Evolutionary conservation across 1,284 basidiomycete genomes (phyloP).

Genomic region (Apiotrichum gamsii): DNA sequence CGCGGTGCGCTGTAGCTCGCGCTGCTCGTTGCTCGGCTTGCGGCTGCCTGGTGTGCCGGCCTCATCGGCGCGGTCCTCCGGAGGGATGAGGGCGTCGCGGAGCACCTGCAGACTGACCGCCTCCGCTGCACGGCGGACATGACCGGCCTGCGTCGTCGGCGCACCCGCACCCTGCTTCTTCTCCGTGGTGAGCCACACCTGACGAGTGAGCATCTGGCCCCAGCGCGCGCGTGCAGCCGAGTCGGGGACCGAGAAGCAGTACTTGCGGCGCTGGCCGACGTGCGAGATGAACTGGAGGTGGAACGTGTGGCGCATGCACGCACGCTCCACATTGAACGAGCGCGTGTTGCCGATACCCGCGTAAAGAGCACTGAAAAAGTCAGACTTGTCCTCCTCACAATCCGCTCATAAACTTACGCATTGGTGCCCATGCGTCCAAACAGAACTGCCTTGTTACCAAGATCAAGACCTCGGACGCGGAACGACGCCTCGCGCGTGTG

Average conservation of each 20-base stretch:
- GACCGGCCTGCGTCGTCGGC: slow-evolving; percentile 7
- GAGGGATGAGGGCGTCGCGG: slow-evolving; percentile 66
- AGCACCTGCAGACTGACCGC: slow-evolving; percentile 69
- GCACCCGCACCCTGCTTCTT: slow-evolving; percentile 50
- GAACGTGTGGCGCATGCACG: slow-evolving; percentile 91
- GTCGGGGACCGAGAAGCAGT: slow-evolving; percentile 87
- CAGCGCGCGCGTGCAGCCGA: slow-evolving; percentile 66
- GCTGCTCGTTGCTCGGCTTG: neutral
- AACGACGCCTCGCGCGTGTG: slow-evolving; percentile 72
- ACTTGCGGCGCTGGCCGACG: slow-evolving; percentile 63
- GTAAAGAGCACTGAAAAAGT: slow-evolving; percentile 57
- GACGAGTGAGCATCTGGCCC: slow-evolving; percentile 61
- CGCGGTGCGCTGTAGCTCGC: neutral
- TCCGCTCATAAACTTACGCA: slow-evolving; percentile 51
- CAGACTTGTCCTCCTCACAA: too few relatives aligned
- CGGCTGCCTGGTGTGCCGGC: neutral
- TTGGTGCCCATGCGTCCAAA: slow-evolving; percentile 73
- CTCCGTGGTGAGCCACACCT: slow-evolving; percentile 64
- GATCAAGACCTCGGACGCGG: slow-evolving; percentile 69
- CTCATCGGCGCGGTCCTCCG: slow-evolving; percentile 1
- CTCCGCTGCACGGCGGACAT: slow-evolving; percentile 57
- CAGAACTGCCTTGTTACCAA: slow-evolving; percentile 74
- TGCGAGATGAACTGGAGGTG: slow-evolving; percentile 77
- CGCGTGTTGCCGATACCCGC: slow-evolving; percentile 68
- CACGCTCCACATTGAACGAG: slow-evolving; percentile 71